Conservation (phyloP, 1,284 basidiomycete species). For the Pseudozyma sp. region DNA sequence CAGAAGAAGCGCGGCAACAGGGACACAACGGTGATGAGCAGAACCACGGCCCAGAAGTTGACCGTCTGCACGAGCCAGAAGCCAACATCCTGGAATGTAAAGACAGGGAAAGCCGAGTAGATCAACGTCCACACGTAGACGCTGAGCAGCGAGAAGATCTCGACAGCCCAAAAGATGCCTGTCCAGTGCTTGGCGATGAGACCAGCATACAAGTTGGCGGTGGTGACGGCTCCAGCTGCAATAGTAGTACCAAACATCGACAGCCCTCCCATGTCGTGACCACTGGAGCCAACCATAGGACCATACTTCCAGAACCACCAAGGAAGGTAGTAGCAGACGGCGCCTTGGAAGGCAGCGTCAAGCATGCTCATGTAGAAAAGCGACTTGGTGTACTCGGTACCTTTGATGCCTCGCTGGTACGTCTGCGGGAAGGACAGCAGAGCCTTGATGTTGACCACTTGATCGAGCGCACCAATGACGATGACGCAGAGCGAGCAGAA, state of each 20-base stretch:
- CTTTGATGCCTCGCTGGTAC: slow-evolving; percentile 90
- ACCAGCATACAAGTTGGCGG: slow-evolving; percentile 76
- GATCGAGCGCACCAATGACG: slow-evolving; percentile 93
- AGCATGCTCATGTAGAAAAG: slow-evolving; percentile 96
- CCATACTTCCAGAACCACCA: slow-evolving; percentile 79
- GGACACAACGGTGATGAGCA: slow-evolving; percentile 57
- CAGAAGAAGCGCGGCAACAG: slow-evolving; percentile 58
- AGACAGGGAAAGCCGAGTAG: slow-evolving; percentile 58
- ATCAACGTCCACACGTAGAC: slow-evolving; percentile 60
- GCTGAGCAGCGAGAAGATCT: slow-evolving; percentile 57
- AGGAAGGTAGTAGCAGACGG: slow-evolving; percentile 89
- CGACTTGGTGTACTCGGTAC: slow-evolving; percentile 88
- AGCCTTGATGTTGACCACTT: slow-evolving; percentile 90
- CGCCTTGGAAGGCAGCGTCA: slow-evolving; percentile 93
- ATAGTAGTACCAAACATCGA: slow-evolving; percentile 93
- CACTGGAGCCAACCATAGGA: slow-evolving; percentile 48
- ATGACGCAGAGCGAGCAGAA: slow-evolving; percentile 96
- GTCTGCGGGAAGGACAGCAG: slow-evolving; percentile 92
- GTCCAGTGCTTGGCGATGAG: slow-evolving; percentile 56
- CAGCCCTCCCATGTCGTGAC: slow-evolving; percentile 72
- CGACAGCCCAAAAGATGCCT: slow-evolving; percentile 57
- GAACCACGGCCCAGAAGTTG: slow-evolving; percentile 57
- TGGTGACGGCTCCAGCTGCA: slow-evolving; percentile 84
- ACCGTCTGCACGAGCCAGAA: slow-evolving; percentile 58
- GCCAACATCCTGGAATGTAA: slow-evolving; percentile 47